Percentiles rank a stretch among this genome's conserved stretches.
These are phyloP conservation scores for Ogataea parapolymorpha DNA, from an alignment of 805 yeast species.

Conservation along the genomic window DNA sequence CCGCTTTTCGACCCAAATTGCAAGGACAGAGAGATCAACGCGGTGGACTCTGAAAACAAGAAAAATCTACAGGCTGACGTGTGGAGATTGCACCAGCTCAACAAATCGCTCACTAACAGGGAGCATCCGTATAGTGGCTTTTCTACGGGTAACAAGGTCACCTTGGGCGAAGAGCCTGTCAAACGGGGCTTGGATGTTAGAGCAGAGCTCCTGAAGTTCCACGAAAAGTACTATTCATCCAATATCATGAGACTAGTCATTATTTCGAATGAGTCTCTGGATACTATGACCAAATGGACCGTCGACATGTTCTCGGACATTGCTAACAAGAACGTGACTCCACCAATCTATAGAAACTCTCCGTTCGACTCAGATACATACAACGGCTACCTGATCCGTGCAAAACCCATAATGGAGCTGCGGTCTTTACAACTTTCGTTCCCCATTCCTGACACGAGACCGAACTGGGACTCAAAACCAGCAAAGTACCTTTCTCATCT, in stretches of 20 bases:
- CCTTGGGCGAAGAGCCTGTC: constrained; percentile 67
- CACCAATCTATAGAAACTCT: constrained; percentile 43
- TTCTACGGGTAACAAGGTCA: constrained; percentile 81
- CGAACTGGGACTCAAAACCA: constrained; percentile 67
- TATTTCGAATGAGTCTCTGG: constrained; percentile 76
- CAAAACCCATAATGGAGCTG: constrained; percentile 80
- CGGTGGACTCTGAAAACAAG: constrained; percentile 94
- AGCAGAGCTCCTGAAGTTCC: constrained; percentile 73
- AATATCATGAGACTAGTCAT: constrained; percentile 86
- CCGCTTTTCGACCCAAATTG: constrained; percentile 75
- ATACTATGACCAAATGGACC: constrained; percentile 69
- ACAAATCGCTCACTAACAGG: constrained; percentile 67
- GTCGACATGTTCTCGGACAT: constrained; percentile 60
- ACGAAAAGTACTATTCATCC: constrained; percentile 70
- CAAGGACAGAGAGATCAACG: constrained; percentile 88
- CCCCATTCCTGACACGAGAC: constrained; percentile 70
- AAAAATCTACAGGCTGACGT: constrained; percentile 86
- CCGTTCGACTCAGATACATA: constrained; percentile 49
- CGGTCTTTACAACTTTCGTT: constrained; percentile 67
- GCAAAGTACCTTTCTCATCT: constrained; percentile 72
- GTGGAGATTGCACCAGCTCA: constrained; percentile 88
- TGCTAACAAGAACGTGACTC: constrained; percentile 45
- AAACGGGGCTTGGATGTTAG: constrained; percentile 67
- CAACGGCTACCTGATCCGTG: constrained; percentile 52
- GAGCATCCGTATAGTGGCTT: constrained; percentile 83